Conservation (phyloP, 345 rosid species). For the Ricinus communis region DNA sequence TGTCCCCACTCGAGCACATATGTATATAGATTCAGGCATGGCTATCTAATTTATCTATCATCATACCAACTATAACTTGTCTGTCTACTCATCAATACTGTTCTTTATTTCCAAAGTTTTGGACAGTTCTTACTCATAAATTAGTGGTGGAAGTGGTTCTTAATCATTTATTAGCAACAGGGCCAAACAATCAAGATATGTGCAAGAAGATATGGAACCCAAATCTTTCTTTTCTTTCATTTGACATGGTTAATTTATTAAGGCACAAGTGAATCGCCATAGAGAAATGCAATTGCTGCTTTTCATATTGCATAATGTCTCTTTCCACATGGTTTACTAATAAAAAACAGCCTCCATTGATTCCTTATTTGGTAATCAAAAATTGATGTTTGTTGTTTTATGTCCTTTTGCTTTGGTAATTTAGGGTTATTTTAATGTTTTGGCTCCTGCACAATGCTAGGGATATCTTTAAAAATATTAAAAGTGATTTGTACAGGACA, state of each 20-base stretch:
- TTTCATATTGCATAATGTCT: constrained; percentile 1
- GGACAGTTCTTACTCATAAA: neutral
- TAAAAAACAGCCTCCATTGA: constrained; percentile 7
- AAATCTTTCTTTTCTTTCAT: neutral
- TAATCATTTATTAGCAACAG: too few relatives aligned
- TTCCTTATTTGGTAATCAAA: constrained; percentile 7
- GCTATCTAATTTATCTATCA: neutral
- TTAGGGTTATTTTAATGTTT: neutral
- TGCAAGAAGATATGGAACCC: neutral
- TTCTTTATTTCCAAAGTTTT: constrained; percentile 10
- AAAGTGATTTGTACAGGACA: neutral
- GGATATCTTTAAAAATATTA: neutral
- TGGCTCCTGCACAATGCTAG: constrained; percentile 4
- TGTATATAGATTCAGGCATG: too few relatives aligned
- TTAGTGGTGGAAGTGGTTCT: too few relatives aligned
- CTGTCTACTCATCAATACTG: constrained; percentile 17
- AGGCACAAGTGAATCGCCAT: neutral
- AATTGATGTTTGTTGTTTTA: neutral
- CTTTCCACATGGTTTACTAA: constrained; percentile 13
- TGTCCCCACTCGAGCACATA: constrained; percentile 29
- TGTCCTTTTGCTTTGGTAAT: neutral
- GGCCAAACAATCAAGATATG: neutral
- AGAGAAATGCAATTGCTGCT: constrained; percentile 4
- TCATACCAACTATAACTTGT: constrained; percentile 1
- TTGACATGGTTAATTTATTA: neutral